These are phyloP conservation scores for Biancaea sappan DNA, from an alignment of 306 rosid genomes.

Conservation along the genomic window DNA sequence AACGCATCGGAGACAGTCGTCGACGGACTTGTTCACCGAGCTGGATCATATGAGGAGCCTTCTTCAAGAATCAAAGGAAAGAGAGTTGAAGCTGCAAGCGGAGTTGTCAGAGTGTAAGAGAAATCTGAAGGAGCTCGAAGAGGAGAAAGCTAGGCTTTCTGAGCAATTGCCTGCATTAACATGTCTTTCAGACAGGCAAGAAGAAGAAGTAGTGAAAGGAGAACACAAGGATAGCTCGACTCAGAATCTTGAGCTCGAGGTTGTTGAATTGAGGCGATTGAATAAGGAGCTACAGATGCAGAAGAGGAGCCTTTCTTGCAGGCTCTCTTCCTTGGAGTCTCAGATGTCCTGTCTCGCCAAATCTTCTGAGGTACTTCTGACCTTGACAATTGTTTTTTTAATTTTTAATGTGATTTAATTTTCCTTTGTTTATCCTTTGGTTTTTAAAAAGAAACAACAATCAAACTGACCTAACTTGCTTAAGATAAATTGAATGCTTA, in stretches of 20 bases:
- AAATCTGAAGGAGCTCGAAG: constrained; percentile 60
- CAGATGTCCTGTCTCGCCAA: constrained; percentile 61
- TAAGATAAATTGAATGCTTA: constrained; percentile 14
- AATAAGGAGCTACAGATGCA: constrained; percentile 94
- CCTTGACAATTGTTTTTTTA: not conserved
- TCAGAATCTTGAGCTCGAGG: constrained; percentile 71
- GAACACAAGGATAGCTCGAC: constrained; percentile 38
- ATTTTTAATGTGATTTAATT: not conserved
- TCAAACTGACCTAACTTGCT: not conserved
- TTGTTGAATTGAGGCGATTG: constrained; percentile 83
- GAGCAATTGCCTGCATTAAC: constrained; percentile 53
- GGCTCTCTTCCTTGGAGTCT: constrained; percentile 67
- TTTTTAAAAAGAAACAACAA: not conserved
- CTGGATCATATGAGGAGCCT: constrained; percentile 82
- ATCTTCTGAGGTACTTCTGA: constrained; percentile 61
- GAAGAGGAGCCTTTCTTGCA: constrained; percentile 82
- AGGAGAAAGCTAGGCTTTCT: constrained; percentile 56
- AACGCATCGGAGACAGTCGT: constrained; percentile 85
- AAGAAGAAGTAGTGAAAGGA: constrained; percentile 48
- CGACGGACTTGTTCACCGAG: constrained; percentile 86
- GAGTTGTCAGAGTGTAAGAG: constrained; percentile 65
- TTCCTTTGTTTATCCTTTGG: not conserved
- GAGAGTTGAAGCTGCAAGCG: constrained; percentile 77
- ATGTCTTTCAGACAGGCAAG: constrained; percentile 47
- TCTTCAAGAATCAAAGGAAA: constrained; percentile 81